A percentile compares a stretch with the other conserved stretches of the same genome.
Evolutionary conservation across 208 protist genomes (phyloP).

Genomic region (Acanthamoeba rhysodes): DNA sequence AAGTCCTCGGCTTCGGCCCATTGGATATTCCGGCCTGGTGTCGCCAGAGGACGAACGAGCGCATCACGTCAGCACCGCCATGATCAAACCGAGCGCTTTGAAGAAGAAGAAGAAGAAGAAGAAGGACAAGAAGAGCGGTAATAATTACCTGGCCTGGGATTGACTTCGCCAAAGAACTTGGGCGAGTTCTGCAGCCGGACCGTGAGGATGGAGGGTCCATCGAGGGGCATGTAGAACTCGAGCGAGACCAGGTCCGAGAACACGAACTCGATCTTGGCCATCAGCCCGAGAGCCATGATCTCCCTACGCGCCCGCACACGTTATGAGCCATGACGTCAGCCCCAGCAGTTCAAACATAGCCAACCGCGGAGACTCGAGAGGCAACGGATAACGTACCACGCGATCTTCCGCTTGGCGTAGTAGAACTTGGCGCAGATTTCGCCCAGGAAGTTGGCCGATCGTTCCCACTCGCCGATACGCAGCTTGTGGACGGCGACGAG

Average conservation of each 20-base stretch:
- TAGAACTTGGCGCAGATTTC: slow-evolving; percentile 65
- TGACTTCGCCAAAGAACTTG: slow-evolving; percentile 48
- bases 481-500: neutral
- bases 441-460: neutral
- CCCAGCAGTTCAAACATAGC: neutral
- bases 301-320: neutral
- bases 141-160: neutral
- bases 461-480: slow-evolving; percentile 2
- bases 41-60: neutral
- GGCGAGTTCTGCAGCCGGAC: neutral
- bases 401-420: slow-evolving; percentile 42
- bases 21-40: neutral
- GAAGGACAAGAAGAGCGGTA: too few relatives aligned
- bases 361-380: neutral
- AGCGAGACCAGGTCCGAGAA: neutral
- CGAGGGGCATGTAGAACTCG: slow-evolving; percentile 45
- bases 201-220: neutral
- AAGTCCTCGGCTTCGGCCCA: slow-evolving; percentile 50
- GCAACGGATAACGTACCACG: neutral
- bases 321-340: neutral
- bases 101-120: neutral
- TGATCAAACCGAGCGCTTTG: neutral
- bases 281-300: slow-evolving; percentile 44
- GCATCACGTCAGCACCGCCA: too few relatives aligned
- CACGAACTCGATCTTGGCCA: slow-evolving; percentile 43